Evolutionary conservation across 305 asterid genomes (phyloP), one percentile per base, ranked within the genome.

Genomic region (Withania somnifera): DNA sequence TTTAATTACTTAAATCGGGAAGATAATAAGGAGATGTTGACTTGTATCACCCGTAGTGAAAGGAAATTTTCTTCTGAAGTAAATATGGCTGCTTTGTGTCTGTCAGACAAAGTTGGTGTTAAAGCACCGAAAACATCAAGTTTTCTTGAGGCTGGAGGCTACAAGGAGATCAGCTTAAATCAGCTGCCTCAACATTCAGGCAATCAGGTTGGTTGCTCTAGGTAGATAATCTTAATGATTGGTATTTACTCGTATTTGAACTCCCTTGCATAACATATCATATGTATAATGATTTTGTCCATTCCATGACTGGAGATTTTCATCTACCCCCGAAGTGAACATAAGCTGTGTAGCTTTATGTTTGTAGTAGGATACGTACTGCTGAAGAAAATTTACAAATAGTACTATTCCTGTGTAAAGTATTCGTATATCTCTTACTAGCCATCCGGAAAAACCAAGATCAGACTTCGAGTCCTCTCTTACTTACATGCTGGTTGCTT

Each of bases 1-100:
- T 51, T 84, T 77, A 84, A 71, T 81, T 66, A 84, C 87, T 91
- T 82, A 82, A 85, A 53, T 51, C 52, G 79, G 87, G 85, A 82
- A 32, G 83, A 58, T 77, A 80, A 84, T 87, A 81, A 82, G 20
- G 77, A 47, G 71, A 73, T 66, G 45, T 81, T 30, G 54, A 81
- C 71, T 78, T 30, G 67, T n/a, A n/a, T n/a, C 88, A 84, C 85
- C 82, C 76, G 79, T 61, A 84, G 68, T 47, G 83, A 15, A 1
- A 80, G 75, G 38, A 85, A 36, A 28, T 5, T 40, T 81, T 82
- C 84, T 28, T 64, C 71, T 2, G 87, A 82, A 47, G 68, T 82
- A 80, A 84, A 77, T 83, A 78, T 79, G 0, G 68, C 77, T 52
- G 84, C 80, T 53, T 50, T 80, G 61, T 54, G 8, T 77, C 24